Percentiles rank a stretch among this genome's conserved stretches.
These are phyloP conservation scores for Plantago ovata DNA, from an alignment of 257 asterid species.

Conservation along the genomic window DNA sequence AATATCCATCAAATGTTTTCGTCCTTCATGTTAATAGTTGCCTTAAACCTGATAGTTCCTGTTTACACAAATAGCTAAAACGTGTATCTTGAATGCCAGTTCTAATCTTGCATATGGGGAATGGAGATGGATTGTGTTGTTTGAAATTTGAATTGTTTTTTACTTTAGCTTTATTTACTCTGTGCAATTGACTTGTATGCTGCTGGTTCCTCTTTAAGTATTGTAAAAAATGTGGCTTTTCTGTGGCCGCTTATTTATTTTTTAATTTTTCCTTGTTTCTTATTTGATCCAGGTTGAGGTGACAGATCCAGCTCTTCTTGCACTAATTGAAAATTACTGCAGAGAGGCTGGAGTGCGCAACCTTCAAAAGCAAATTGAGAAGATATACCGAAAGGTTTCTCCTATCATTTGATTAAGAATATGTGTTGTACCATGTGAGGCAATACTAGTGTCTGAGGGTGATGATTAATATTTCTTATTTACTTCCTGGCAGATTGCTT, in stretches of 20 bases:
- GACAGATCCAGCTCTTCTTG: slow-evolving; percentile 86
- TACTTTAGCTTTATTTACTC: too few species aligned
- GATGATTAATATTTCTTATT: slow-evolving; percentile 13
- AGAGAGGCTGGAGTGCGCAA: slow-evolving; percentile 99
- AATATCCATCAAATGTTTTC: too few species aligned
- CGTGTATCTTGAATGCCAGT: slow-evolving; percentile 1
- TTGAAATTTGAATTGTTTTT: background rate
- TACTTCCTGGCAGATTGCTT: slow-evolving; percentile 59
- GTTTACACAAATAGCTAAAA: background rate
- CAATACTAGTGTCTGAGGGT: background rate
- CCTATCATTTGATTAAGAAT: background rate
- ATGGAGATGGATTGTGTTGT: slow-evolving; percentile 6
- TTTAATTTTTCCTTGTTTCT: slow-evolving; percentile 10
- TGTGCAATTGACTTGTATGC: background rate
- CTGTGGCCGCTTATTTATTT: background rate
- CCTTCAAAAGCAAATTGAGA: slow-evolving; percentile 99
- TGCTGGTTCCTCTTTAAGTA: background rate
- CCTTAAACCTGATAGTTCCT: background rate
- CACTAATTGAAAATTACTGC: slow-evolving; percentile 89
- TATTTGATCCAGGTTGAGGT: slow-evolving; percentile 72
- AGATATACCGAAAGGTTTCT: slow-evolving; percentile 89
- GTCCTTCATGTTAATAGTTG: too few species aligned
- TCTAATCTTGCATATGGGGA: slow-evolving; percentile 2
- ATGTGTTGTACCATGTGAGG: slow-evolving; percentile 6
- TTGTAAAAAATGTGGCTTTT: background rate